Evolutionary conservation across 371 early-diverging fungal genomes (phyloP).

Genomic region (Mucor plumbeus): DNA sequence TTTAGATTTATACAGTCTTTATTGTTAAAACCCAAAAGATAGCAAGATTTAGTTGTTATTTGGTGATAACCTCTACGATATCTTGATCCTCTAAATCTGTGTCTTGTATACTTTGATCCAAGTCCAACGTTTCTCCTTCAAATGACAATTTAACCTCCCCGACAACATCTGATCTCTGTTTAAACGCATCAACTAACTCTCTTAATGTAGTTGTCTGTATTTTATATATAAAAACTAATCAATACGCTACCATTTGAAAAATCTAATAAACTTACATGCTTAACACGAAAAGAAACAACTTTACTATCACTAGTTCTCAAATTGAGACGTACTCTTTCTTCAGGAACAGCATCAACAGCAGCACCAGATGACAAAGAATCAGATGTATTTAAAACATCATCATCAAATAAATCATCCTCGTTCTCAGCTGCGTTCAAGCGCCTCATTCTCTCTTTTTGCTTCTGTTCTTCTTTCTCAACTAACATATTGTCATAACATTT

Average conservation of each 20-base stretch:
- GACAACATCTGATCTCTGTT: background rate
- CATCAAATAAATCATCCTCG: background rate
- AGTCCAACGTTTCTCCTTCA: conserved; percentile 42
- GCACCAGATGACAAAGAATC: background rate
- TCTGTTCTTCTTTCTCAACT: conserved; percentile 26
- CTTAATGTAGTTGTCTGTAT: conserved; percentile 8
- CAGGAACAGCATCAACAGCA: background rate
- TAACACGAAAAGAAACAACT: conserved; percentile 35
- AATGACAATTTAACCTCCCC: conserved; percentile 32
- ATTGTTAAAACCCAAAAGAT: background rate
- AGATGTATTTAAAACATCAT: background rate
- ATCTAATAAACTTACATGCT: conserved; percentile 32
- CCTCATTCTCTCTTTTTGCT: conserved; percentile 18
- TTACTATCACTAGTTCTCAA: conserved; percentile 39
- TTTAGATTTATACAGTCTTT: background rate
- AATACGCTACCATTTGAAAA: background rate
- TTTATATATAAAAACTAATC: background rate
- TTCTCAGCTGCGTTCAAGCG: background rate
- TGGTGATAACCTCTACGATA: conserved; percentile 38
- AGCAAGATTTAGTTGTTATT: background rate
- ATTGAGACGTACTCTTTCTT: conserved; percentile 27
- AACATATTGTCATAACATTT: conserved; percentile 30
- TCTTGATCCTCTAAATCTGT: conserved; percentile 49
- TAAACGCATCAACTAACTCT: conserved; percentile 6
- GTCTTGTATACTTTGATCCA: conserved; percentile 29